These are phyloP conservation scores for Alternaria gaisen DNA, from an alignment of 2,329 filamentous ascomycete genomes.

Conservation along the genomic window DNA sequence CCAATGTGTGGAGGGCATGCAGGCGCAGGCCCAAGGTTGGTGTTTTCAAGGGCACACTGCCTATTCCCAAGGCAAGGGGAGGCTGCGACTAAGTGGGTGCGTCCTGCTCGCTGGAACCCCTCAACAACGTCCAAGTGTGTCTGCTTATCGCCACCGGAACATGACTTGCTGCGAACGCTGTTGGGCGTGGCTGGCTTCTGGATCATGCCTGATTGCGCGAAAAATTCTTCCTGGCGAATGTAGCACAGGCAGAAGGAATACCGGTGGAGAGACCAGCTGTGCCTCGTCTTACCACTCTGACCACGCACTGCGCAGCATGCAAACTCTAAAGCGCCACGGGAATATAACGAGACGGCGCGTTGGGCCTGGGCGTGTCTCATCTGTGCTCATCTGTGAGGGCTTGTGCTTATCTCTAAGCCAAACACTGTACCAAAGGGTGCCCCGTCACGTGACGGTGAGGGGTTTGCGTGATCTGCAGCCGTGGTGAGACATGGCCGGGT, in stretches of 20 bases:
- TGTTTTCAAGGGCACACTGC: constrained; percentile 24
- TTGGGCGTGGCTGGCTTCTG: constrained; percentile 25
- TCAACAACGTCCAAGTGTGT: constrained; percentile 25
- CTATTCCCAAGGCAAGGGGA: constrained; percentile 18
- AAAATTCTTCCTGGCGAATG: constrained; percentile 36
- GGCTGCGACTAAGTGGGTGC: constrained; percentile 29
- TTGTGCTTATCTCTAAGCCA: constrained; percentile 14
- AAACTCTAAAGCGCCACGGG: constrained; percentile 23
- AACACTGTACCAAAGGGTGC: constrained; percentile 1
- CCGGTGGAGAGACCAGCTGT: constrained; percentile 22
- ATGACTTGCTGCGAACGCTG: constrained; percentile 4
- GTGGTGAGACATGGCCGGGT: constrained; percentile 21
- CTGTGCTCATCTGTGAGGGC: constrained; percentile 12
- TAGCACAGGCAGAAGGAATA: constrained; percentile 18
- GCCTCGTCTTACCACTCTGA: constrained; percentile 15
- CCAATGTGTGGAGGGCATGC: constrained; percentile 13
- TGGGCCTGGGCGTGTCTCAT: constrained; percentile 22
- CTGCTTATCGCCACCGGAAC: constrained; percentile 22
- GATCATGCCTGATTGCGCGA: constrained; percentile 22
- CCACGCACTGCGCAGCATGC: constrained; percentile 14
- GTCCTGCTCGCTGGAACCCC: constrained; percentile 27
- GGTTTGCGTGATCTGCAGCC: constrained; percentile 19
- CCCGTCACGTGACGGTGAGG: constrained; percentile 18
- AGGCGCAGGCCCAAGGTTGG: constrained; percentile 7
- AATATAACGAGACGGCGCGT: constrained; percentile 4